Base-by-base conservation (phyloP, 2,329 filamentous ascomycete genomes). In the Aspergillus fumigatiaffinis region DNA sequence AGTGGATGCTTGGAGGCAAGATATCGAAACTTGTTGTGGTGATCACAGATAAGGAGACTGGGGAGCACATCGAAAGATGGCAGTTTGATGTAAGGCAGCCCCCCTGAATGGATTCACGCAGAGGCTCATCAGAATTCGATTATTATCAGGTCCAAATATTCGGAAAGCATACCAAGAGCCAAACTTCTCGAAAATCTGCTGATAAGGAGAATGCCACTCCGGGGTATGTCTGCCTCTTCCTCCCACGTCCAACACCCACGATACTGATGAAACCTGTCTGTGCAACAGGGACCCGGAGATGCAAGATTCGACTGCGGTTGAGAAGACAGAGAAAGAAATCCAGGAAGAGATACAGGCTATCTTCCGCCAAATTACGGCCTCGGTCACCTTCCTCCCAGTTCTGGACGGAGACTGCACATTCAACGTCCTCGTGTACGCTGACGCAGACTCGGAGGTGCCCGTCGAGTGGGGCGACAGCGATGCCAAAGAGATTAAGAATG, bases 401-500 rank as follows among this genome's bases (percentile, higher is more conserved):
- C 84, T 99, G 5, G 87, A 91, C 60, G 92, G 92, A 44, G 90
- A 96, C 74, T 99, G 93, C 81, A 97, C 94, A 10, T 99, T 99
- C 82, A 99, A 99, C 71, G 93, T 99, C 50, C 84, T 99, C 44
- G 94, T 99, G 3, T 99, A 99, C 72, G 94, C 94, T 53, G 93
- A 99, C 72, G 92, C 92, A 20, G 92, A 97, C 76, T 94, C 90
- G 57, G 93, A 97, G 50, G 94, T 99, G 14, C 94, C 94, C 3
- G 88, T 99, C 57, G 94, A 99, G 75, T 99, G 94, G 94, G 94
- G 94, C 50, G 94, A 99, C 77, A 96, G 91, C 66, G 94, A 97
- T 75, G 92, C 93, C 54, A 97, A 96, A 79, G 94, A 99, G 80
- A 97, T 99, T 65, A 82, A 87, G 71, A 90, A 94, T 67, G 93